A percentile compares a stretch with the other conserved stretches of the same genome.
These are phyloP conservation scores for Ogataea trehalophila DNA, from an alignment of 805 yeast genomes.

Conservation along the genomic window DNA sequence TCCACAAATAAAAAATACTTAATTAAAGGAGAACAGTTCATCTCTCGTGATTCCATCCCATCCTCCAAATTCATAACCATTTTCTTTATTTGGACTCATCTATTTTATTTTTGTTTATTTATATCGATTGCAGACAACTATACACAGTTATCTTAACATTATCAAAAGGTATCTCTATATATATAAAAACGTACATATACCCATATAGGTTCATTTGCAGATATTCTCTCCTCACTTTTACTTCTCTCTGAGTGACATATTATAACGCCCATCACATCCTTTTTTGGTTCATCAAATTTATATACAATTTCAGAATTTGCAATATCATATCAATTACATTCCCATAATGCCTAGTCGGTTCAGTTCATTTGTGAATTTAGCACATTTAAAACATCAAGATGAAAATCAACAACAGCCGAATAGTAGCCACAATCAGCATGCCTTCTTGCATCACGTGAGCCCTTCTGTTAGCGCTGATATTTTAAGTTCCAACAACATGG, in stretches of 20 bases:
- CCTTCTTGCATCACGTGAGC: conserved; percentile 5
- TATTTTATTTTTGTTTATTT: no score
- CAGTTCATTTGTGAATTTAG: conserved; percentile 20
- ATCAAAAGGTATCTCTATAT: not conserved
- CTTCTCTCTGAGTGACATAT: not conserved
- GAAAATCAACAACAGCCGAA: conserved; percentile 9
- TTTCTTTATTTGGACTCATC: no score
- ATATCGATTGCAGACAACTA: no score
- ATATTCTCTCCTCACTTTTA: not conserved
- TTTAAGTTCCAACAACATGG: conserved; percentile 20
- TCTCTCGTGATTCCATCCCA: no score
- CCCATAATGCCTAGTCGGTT: conserved; percentile 28
- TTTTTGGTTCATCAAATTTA: not conserved
- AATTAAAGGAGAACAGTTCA: no score
- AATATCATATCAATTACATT: not conserved
- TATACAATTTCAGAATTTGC: not conserved
- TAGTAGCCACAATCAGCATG: not conserved
- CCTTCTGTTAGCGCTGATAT: conserved; percentile 9
- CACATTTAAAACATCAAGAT: conserved; percentile 22
- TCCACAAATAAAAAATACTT: no score
- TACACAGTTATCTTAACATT: no score
- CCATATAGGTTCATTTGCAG: not conserved
- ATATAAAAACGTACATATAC: not conserved
- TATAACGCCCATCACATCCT: not conserved
- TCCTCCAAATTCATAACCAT: no score